phyloP scores from a whole-genome alignment of 2,329 filamentous ascomycete species.

The Exophiala sp. region DNA sequence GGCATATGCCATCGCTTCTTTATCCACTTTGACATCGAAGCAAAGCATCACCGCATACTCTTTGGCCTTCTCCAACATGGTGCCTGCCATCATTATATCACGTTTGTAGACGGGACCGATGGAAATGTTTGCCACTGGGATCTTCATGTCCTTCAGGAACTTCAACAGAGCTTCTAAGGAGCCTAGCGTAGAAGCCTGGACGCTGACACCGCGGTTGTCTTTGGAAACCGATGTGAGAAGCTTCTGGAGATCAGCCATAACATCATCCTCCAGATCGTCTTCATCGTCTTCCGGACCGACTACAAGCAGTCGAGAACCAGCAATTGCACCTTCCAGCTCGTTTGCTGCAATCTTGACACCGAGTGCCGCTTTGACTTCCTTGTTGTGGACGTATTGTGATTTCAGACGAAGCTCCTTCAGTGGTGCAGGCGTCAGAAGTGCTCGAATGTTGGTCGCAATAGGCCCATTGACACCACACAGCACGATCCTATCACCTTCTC shows the following conservation, averaged over 20 bases:
- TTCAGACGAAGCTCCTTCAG: slow-evolving; percentile 94
- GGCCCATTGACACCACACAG: slow-evolving; percentile 95
- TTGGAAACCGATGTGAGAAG: slow-evolving; percentile 89
- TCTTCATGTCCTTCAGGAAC: slow-evolving; percentile 93
- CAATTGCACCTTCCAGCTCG: slow-evolving; percentile 91
- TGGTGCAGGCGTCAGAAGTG: slow-evolving; percentile 85
- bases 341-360: slow-evolving; percentile 99
- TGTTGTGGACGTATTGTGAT: slow-evolving; percentile 96
- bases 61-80: slow-evolving; percentile 93
- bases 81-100: slow-evolving; percentile 88
- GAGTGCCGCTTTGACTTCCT: slow-evolving; percentile 95
- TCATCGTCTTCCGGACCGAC: slow-evolving; percentile 95
- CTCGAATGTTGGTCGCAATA: slow-evolving; percentile 92
- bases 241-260: slow-evolving; percentile 89
- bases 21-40: slow-evolving; percentile 99
- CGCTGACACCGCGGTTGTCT: slow-evolving; percentile 88
- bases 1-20: slow-evolving; percentile 85
- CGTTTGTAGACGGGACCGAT: slow-evolving; percentile 98
- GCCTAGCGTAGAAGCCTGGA: slow-evolving; percentile 94
- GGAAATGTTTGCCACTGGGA: slow-evolving; percentile 93
- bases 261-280: slow-evolving; percentile 92
- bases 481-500: slow-evolving; percentile 91
- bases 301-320: slow-evolving; percentile 89
- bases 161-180: slow-evolving; percentile 94
- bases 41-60: slow-evolving; percentile 99